These are phyloP conservation scores for Botrytis fabae DNA, from an alignment of 2,329 filamentous ascomycete genomes.

Conservation along the genomic window DNA sequence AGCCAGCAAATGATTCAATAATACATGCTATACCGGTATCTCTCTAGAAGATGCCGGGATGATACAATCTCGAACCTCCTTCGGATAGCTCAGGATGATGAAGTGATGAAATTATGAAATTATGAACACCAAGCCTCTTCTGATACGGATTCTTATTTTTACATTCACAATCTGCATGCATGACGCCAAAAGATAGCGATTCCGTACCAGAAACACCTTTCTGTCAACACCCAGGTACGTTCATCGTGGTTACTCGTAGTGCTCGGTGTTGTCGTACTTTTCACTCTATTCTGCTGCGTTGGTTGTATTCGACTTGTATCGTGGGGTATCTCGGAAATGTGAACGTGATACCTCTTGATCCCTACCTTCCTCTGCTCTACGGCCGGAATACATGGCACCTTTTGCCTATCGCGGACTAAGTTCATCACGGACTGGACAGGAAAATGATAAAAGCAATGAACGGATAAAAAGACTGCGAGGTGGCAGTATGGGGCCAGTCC, in stretches of 20 bases:
- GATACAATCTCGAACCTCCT: background rate
- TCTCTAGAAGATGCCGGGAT: too few species aligned
- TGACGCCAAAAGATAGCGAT: background rate
- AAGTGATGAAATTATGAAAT: background rate
- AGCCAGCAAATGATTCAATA: background rate
- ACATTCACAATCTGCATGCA: background rate
- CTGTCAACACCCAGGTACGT: background rate
- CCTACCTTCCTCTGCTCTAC: background rate
- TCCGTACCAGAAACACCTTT: too few species aligned
- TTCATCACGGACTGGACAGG: background rate
- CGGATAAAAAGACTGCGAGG: background rate
- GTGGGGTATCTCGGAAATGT: slow-evolving; percentile 21
- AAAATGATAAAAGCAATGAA: background rate
- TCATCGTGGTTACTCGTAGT: slow-evolving; percentile 2
- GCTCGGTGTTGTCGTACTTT: slow-evolving; percentile 16
- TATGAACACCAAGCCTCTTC: background rate
- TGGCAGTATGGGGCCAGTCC: slow-evolving; percentile 22
- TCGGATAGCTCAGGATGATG: too few species aligned
- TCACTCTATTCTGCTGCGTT: slow-evolving; percentile 15
- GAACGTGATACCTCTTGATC: slow-evolving; percentile 17
- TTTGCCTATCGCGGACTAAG: slow-evolving; percentile 3
- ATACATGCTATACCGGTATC: background rate
- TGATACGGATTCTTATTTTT: too few species aligned
- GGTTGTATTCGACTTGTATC: slow-evolving; percentile 17
- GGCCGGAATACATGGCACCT: background rate